phyloP scores from a whole-genome alignment of 1,139 yeast species.

The Suhomyces ambrosiae region DNA sequence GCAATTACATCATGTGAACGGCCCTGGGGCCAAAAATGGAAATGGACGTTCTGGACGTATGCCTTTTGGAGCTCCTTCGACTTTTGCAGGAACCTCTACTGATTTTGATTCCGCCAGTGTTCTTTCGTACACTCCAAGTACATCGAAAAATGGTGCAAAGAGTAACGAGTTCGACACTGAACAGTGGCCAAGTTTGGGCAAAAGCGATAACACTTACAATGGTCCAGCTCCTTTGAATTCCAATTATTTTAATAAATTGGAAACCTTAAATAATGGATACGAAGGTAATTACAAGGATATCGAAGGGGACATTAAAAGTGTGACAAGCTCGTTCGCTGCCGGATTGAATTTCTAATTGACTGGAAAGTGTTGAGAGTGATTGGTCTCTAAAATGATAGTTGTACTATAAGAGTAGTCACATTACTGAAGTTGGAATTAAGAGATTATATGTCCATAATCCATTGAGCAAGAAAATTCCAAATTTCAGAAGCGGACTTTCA shows the following conservation, averaged over 20 bases:
- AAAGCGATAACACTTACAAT: conserved; percentile 18
- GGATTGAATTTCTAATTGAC: conserved; percentile 28
- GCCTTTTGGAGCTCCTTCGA: conserved; percentile 5
- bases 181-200: conserved; percentile 43
- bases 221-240: conserved; percentile 34
- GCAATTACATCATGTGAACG: conserved; percentile 40
- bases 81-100: conserved; percentile 12
- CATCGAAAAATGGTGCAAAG: neutral
- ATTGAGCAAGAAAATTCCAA: no score
- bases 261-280: conserved; percentile 27
- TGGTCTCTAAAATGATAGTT: no score
- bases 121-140: conserved; percentile 38
- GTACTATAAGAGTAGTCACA: no score
- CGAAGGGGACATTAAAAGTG: conserved; percentile 52
- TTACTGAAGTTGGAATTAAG: no score
- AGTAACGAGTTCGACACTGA: conserved; percentile 10
- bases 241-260: conserved; percentile 47
- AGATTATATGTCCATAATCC: no score
- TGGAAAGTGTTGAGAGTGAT: no score
- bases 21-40: conserved; percentile 1
- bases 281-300: conserved; percentile 30
- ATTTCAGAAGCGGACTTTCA: neutral
- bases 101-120: conserved; percentile 54
- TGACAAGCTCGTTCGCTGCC: conserved; percentile 51
- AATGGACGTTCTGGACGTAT: conserved; percentile 4